These are phyloP conservation scores for Candolleomyces aberdarensis DNA, from an alignment of 768 basidiomycete species.

Conservation along the genomic window DNA sequence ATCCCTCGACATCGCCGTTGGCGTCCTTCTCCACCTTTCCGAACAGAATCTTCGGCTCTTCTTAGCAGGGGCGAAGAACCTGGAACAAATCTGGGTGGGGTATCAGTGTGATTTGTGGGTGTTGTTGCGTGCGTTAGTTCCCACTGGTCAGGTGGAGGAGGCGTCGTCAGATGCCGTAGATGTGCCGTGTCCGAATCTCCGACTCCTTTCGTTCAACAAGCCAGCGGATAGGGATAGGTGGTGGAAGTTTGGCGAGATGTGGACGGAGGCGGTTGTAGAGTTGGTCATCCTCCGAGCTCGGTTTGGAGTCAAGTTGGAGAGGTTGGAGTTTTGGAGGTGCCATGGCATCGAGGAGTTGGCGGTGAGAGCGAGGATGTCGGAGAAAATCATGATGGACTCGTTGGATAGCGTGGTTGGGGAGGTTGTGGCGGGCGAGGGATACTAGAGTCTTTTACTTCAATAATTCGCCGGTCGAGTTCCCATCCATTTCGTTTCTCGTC, in stretches of 20 bases:
- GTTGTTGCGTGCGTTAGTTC: conserved; percentile 12
- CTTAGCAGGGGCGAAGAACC: background rate
- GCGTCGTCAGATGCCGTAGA: background rate
- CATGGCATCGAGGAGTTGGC: background rate
- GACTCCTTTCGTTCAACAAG: conserved; percentile 27
- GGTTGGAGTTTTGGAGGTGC: background rate
- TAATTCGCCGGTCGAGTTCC: no score
- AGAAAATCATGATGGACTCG: background rate
- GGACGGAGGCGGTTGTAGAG: conserved; percentile 19
- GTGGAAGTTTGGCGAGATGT: conserved; percentile 30
- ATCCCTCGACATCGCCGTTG: conserved; percentile 28
- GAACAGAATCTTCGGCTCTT: conserved; percentile 9
- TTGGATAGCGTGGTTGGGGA: no score
- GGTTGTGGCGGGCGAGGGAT: no score
- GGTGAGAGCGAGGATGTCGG: background rate
- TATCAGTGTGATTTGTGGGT: conserved; percentile 1
- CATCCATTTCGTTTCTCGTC: no score
- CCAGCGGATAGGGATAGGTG: conserved; percentile 23
- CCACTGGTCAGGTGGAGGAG: background rate
- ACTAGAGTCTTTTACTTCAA: no score
- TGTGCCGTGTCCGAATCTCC: conserved; percentile 21
- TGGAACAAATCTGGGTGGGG: background rate
- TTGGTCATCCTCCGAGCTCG: conserved; percentile 13
- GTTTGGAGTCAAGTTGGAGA: background rate
- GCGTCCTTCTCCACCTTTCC: conserved; percentile 22